Base-by-base conservation (phyloP, 2,329 filamentous ascomycete genomes). In the Cladosporium sp. region DNA sequence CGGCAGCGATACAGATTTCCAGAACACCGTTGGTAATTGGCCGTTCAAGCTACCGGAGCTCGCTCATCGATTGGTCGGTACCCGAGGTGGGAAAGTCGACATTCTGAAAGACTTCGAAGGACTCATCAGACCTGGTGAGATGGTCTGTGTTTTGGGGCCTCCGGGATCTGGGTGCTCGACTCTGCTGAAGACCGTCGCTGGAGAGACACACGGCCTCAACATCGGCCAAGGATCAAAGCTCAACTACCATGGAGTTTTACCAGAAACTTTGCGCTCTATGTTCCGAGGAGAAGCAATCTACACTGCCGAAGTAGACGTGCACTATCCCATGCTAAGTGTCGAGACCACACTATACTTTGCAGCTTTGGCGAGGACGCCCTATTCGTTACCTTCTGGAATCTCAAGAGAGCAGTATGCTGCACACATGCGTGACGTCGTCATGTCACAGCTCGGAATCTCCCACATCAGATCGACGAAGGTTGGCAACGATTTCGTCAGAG, bases 271-370 rank as follows among this genome's bases (percentile, higher is more conserved):
- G 88, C 84, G 89, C 73, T 83, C 83, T 10, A 78, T 83, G 59
- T 92, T 93, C 75, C 86, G 89, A 28, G 90, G 90, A 62, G 90
- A 95, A 74, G 89, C 89, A 60, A 92, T 94, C 70, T 94, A 94
- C 74, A 92, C 89, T 0, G 89, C 89, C 59, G 90, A 94, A 71
- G 86, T 90, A 32, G 90, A 95, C 69, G 86, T 88, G 3, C 89
- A 92, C 73, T 92, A 92, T 67, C 87, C 89, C 12, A 83, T 86
- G 74, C 75, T 93, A 65, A 86, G 83, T 1, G 89, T 93, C 40
- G 88, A 88, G 52, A 87, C 93, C 65, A 94, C 90, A 1, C 78
- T 93, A 47, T 86, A 84, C 55, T 93, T 93, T 61, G 89, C 89
- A n/a, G 88, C 89, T 4, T 79, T 83, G 17, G 87, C 89, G 7